Evolutionary conservation across 257 asterid species (phyloP).

Genomic region (Cruciata laevipes): DNA sequence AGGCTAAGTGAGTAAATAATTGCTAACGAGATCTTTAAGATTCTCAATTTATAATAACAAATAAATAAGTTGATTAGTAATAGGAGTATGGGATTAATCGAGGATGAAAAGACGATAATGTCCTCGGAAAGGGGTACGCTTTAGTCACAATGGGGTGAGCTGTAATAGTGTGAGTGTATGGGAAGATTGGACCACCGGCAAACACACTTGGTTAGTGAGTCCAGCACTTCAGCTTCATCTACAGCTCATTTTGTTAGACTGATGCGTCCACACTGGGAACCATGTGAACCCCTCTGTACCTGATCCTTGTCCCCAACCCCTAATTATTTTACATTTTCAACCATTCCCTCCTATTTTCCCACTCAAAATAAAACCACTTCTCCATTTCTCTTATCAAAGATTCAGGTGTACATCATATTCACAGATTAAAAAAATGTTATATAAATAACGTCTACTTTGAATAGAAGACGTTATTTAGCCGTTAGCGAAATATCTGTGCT

Average conservation of each 20-base stretch:
- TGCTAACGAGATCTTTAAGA: neutral
- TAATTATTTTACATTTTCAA: neutral
- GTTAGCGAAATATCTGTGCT: too few species aligned
- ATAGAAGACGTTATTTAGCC: too few species aligned
- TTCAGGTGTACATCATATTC: too few species aligned
- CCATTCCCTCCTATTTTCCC: neutral
- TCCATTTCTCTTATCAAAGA: too few species aligned
- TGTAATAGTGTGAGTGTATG: constrained; percentile 20
- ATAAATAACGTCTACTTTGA: too few species aligned
- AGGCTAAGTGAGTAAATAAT: too few species aligned
- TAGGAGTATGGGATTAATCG: neutral
- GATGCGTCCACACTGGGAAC: constrained; percentile 24
- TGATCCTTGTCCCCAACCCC: constrained; percentile 3
- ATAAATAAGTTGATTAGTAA: neutral
- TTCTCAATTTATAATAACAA: neutral
- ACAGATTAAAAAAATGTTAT: too few species aligned
- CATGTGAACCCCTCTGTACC: constrained; percentile 13
- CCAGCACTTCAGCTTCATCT: constrained; percentile 36
- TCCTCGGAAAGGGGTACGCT: constrained; percentile 18
- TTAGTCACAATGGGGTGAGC: constrained; percentile 37
- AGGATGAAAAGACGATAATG: neutral
- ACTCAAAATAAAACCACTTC: too few species aligned
- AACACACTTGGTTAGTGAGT: constrained; percentile 23
- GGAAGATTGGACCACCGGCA: constrained; percentile 33
- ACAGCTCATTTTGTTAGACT: constrained; percentile 45